Conservation (phyloP, 768 basidiomycete species). For the Coprinopsis strossmayeri region DNA sequence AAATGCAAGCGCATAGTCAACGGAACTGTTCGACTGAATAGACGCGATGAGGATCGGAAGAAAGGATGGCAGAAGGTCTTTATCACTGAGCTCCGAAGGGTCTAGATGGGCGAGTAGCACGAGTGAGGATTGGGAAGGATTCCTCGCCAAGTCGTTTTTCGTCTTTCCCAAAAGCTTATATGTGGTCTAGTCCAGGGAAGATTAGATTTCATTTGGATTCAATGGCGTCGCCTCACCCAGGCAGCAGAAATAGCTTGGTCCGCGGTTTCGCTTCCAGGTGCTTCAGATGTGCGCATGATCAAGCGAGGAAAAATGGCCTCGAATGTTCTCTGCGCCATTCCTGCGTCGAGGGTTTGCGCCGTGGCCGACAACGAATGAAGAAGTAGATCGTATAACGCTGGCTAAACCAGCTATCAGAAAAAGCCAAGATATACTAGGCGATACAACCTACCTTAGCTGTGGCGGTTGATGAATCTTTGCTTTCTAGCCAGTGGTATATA, state of each 20-base stretch:
- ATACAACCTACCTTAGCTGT: conserved; percentile 21
- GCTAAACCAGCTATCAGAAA: conserved; percentile 11
- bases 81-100: conserved; percentile 8
- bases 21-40: conserved; percentile 43
- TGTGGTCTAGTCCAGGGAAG: conserved; percentile 22
- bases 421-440: not conserved
- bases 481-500: conserved; percentile 25
- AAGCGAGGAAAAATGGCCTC: conserved; percentile 39
- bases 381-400: conserved; percentile 16
- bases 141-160: conserved; percentile 9
- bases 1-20: conserved; percentile 58
- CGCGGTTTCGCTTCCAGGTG: conserved; percentile 33
- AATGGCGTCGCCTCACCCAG: conserved; percentile 20
- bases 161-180: conserved; percentile 28
- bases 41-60: conserved; percentile 40
- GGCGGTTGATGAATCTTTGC: conserved; percentile 19
- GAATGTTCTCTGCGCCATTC: conserved; percentile 41
- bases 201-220: not conserved
- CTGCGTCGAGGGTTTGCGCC: conserved; percentile 34
- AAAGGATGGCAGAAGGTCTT: conserved; percentile 23
- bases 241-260: conserved; percentile 18
- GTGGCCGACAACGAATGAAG: conserved; percentile 10
- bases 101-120: conserved; percentile 31
- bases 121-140: conserved; percentile 26
- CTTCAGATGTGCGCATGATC: conserved; percentile 24